phyloP scores from a whole-genome alignment of 805 yeast species.

The Myxozyma neglecta region DNA sequence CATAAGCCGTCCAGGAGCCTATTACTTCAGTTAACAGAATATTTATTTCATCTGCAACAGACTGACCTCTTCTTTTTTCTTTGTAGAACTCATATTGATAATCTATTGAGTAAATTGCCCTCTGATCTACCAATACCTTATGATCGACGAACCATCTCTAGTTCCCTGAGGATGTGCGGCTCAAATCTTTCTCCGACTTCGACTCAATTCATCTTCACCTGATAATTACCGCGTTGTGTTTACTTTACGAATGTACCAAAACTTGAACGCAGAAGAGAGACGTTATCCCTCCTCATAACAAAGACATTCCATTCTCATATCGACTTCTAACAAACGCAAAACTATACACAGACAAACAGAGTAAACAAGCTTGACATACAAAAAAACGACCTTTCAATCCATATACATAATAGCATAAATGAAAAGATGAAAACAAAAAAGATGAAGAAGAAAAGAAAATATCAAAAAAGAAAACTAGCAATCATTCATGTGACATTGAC shows the following conservation, averaged over 20 bases:
- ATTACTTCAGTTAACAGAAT: no score
- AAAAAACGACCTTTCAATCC: neutral
- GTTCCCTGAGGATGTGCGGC: neutral
- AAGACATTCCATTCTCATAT: slow-evolving; percentile 2
- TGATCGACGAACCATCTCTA: neutral
- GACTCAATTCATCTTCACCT: no score
- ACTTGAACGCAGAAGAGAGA: neutral
- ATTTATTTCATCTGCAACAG: slow-evolving; percentile 4
- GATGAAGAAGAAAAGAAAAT: slow-evolving; percentile 26
- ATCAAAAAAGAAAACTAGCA: slow-evolving; percentile 14
- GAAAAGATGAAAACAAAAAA: neutral
- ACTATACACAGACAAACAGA: no score
- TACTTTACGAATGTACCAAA: no score
- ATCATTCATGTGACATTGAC: slow-evolving; percentile 11
- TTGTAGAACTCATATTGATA: neutral
- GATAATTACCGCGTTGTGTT: no score
- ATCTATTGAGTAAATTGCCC: no score
- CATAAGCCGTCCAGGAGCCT: slow-evolving; percentile 13
- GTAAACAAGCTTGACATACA: no score
- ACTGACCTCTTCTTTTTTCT: slow-evolving; percentile 13
- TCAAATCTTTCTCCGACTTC: no score
- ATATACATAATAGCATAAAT: neutral
- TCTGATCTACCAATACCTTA: neutral
- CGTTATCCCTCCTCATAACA: neutral
- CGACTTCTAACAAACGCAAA: neutral